phyloP scores from a whole-genome alignment of 257 asterid species.

The Lycium barbarum region DNA sequence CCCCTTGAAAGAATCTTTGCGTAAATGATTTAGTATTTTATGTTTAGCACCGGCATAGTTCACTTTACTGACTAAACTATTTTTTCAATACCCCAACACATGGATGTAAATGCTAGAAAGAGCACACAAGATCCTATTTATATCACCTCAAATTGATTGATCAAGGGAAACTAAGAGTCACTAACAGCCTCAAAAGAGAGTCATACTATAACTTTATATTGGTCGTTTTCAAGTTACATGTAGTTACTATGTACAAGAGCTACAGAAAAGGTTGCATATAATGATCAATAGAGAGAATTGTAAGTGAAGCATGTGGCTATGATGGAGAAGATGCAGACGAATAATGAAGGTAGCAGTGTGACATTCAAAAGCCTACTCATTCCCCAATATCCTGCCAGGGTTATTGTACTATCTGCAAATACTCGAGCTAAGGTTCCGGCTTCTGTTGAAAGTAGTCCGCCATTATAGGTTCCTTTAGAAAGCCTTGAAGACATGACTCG shows the following conservation, averaged over 20 bases:
- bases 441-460: slow-evolving; percentile 89
- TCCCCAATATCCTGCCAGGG: slow-evolving; percentile 82
- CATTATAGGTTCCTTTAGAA: slow-evolving; percentile 90
- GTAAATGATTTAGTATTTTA: too few species aligned
- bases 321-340: slow-evolving; percentile 76
- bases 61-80: too few species aligned
- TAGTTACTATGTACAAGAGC: background rate
- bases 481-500: slow-evolving; percentile 95
- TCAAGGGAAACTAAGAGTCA: background rate
- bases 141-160: background rate
- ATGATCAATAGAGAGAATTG: slow-evolving; percentile 69
- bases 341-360: slow-evolving; percentile 81
- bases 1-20: too few species aligned
- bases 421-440: slow-evolving; percentile 95
- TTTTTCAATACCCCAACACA: too few species aligned
- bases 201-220: slow-evolving; percentile 13
- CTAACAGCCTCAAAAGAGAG: background rate
- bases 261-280: slow-evolving; percentile 12
- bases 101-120: too few species aligned
- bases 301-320: slow-evolving; percentile 85
- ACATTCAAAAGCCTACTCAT: slow-evolving; percentile 66
- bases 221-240: slow-evolving; percentile 21
- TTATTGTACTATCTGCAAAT: slow-evolving; percentile 87
- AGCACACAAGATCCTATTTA: background rate
- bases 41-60: too few species aligned